Evolutionary conservation across 106 monocot genomes (phyloP), one percentile per base, ranked within the genome.

Genomic region (Allium sativum): DNA sequence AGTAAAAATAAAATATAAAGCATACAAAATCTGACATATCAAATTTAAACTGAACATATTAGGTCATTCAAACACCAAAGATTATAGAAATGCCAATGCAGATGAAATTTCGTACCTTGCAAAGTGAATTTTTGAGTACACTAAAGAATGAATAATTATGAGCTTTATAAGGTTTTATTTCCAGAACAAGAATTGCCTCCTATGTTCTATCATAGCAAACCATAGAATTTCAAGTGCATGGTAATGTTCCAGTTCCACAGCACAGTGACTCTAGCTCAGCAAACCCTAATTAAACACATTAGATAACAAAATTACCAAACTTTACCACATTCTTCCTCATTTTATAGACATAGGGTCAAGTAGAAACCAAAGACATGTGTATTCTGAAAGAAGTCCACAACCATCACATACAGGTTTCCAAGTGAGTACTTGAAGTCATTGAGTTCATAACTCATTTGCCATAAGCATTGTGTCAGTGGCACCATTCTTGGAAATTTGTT

Each of bases 391-490:
- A 79, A 73, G 47, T 53, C 63, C 11, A 50, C 48, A 14, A 79
- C 74, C 55, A 79, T 68, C 6, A 42, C 57, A 47, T 65, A 70
- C 47, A 73, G 61, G 62, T 73, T 79, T 54, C 79, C 79, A 47
- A 79, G 52, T 12, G 79, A 79, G 48, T 79, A 67, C 74, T 70
- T 74, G 47, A 79, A 20, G 8, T 65, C 79, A 40, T 53, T 22
- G 9, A 66, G 18, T 12, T 48, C 68, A 7, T 9, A 48, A 21
- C 74, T 70, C 11, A 79, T 55, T 8, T 60, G 55, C 7, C 56
- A 68, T 55, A n/a, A 79, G 65, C 65, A 70, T 42, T 21, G 42
- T 14, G 22, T 66, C 44, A 3, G 65, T 65, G 10, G 70, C 79
- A 7, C 18, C n/a, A 47, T 58, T 18, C 17, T 18, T 5, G 74